Percentiles rank a stretch among this genome's conserved stretches.
Conservation (phyloP, 805 yeast genomes). For the Ascoidea asiatica region DNA sequence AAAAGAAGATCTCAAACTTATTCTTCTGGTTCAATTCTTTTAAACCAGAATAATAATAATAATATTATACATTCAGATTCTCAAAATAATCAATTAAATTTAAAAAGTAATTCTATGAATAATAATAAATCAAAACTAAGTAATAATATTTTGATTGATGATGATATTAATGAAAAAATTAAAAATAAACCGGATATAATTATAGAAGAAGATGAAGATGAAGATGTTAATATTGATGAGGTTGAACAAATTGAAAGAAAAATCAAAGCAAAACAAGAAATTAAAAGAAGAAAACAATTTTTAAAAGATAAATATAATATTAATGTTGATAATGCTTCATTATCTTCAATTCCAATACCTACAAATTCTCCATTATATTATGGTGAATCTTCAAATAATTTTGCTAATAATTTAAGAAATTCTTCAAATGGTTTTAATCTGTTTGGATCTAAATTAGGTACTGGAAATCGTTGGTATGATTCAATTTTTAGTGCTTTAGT, state of each 20-base stretch:
- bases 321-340: conserved; percentile 1
- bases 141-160: not conserved
- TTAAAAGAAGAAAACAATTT: conserved; percentile 6
- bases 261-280: conserved; percentile 4
- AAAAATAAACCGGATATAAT: not conserved
- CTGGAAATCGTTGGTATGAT: too few relatives aligned
- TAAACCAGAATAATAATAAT: not conserved
- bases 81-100: not conserved
- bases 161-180: not conserved
- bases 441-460: too few relatives aligned
- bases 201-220: not conserved
- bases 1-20: not conserved
- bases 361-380: not conserved
- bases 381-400: not conserved
- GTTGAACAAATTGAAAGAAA: conserved; percentile 4
- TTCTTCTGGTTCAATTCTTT: not conserved
- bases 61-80: not conserved
- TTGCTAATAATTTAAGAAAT: too few relatives aligned
- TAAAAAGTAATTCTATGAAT: not conserved
- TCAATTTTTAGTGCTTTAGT: conserved; percentile 5
- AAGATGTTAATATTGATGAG: conserved; percentile 3
- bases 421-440: not conserved
- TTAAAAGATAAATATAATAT: conserved; percentile 4
- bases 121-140: not conserved
- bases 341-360: not conserved